Percentiles rank a stretch among this genome's conserved stretches.
Conservation (phyloP, 495 filamentous ascomycete genomes). For the Elaphomyces granulatus region DNA sequence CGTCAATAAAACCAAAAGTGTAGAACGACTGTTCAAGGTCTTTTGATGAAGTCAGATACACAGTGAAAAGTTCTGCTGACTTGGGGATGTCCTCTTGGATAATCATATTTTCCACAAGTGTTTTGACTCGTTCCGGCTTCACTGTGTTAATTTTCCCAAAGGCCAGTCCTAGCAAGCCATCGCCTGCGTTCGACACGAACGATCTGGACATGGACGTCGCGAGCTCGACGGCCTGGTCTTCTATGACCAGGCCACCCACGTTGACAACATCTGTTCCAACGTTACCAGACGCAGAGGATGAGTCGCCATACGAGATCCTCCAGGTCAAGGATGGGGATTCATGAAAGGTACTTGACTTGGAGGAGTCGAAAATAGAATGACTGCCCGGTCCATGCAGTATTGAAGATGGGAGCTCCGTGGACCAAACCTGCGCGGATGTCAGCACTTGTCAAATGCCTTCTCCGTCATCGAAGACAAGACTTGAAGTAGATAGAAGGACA, state of each 20-base stretch:
- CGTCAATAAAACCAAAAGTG: constrained; percentile 66
- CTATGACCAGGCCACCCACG: constrained; percentile 53
- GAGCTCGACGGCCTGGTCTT: constrained; percentile 55
- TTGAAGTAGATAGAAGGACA: constrained; percentile 6
- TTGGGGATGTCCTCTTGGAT: constrained; percentile 48
- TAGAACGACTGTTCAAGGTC: constrained; percentile 52
- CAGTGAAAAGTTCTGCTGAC: constrained; percentile 54
- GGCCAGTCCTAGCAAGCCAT: constrained; percentile 62
- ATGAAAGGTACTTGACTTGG: constrained; percentile 50
- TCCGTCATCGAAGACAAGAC: not conserved
- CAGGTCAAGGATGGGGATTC: constrained; percentile 35
- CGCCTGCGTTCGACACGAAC: constrained; percentile 45
- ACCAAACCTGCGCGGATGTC: constrained; percentile 41
- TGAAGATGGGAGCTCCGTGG: constrained; percentile 35
- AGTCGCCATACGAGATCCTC: constrained; percentile 64
- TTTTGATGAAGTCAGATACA: constrained; percentile 48
- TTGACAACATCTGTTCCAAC: constrained; percentile 57
- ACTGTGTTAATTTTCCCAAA: constrained; percentile 60
- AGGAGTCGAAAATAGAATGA: constrained; percentile 42
- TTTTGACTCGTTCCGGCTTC: constrained; percentile 43
- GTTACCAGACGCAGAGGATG: constrained; percentile 51
- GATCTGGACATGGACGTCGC: constrained; percentile 48
- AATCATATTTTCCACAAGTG: constrained; percentile 68
- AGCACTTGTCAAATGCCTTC: no score
- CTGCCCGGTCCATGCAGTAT: constrained; percentile 18